These are phyloP conservation scores for Lepidium sativum DNA, from an alignment of 345 rosid species.

Conservation along the genomic window DNA sequence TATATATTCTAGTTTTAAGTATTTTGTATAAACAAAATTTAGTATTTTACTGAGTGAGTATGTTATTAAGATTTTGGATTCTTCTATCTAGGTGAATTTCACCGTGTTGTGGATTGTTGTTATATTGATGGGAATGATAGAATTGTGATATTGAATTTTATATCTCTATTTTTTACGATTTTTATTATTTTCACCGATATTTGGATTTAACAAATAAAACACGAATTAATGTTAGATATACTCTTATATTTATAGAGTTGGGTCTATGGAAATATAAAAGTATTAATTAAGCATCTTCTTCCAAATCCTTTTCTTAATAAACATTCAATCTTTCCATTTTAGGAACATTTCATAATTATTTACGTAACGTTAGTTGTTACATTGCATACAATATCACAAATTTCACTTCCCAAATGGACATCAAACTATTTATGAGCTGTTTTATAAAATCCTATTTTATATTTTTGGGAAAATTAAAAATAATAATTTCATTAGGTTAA, in stretches of 20 bases:
- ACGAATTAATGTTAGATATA: neutral
- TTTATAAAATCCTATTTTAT: neutral
- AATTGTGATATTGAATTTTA: too few relatives aligned
- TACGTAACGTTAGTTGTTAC: neutral
- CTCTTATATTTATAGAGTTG: neutral
- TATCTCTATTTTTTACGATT: too few relatives aligned
- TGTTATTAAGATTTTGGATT: too few relatives aligned
- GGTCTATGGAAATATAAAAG: neutral
- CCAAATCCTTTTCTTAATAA: neutral
- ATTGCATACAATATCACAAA: neutral
- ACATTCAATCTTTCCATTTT: neutral
- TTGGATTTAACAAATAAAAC: too few relatives aligned
- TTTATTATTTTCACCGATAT: too few relatives aligned
- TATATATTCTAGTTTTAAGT: too few relatives aligned
- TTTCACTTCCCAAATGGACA: too few relatives aligned
- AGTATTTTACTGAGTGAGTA: too few relatives aligned
- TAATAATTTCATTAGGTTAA: neutral
- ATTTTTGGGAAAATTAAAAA: neutral
- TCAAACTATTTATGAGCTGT: slow-evolving; percentile 3
- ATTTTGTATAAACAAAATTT: too few relatives aligned
- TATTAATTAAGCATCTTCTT: neutral
- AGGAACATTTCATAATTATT: neutral
- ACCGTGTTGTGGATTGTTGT: too few relatives aligned
- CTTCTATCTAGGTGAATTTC: too few relatives aligned
- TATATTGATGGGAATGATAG: too few relatives aligned